These are phyloP conservation scores for Mitragyna speciosa DNA, from an alignment of 257 asterid genomes.

Conservation along the genomic window DNA sequence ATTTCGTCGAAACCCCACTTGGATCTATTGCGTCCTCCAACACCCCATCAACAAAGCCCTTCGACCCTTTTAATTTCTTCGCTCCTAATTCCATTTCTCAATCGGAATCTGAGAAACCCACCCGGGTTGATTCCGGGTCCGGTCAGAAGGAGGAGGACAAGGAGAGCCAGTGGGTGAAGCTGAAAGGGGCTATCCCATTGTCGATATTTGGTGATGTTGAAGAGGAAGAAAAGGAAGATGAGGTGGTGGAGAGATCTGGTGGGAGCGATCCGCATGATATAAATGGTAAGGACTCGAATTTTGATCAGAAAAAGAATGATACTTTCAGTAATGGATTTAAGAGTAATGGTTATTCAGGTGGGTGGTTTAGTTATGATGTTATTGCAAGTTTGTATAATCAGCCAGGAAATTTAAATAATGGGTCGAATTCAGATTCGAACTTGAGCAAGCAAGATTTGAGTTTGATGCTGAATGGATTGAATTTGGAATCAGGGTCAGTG, in stretches of 20 bases:
- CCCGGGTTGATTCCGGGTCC: background rate
- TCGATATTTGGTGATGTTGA: constrained; percentile 66
- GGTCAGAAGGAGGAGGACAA: constrained; percentile 14
- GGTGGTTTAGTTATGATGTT: constrained; percentile 24
- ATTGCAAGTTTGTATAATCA: constrained; percentile 30
- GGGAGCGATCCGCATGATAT: constrained; percentile 16
- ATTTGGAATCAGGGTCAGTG: background rate
- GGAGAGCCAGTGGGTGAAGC: constrained; percentile 52
- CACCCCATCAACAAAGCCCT: constrained; percentile 30
- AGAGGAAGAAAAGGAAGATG: constrained; percentile 38
- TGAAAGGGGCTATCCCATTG: constrained; percentile 69
- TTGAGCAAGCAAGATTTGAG: constrained; percentile 16
- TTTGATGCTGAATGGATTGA: constrained; percentile 5
- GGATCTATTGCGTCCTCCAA: constrained; percentile 35
- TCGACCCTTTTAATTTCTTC: constrained; percentile 28
- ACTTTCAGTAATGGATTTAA: constrained; percentile 23
- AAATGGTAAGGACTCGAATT: constrained; percentile 18
- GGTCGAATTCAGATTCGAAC: background rate
- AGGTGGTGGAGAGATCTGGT: constrained; percentile 21
- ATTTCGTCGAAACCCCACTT: constrained; percentile 59
- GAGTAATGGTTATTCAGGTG: constrained; percentile 26
- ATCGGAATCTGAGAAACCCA: constrained; percentile 18
- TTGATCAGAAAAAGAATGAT: background rate
- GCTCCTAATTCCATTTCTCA: constrained; percentile 16
- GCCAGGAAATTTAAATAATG: constrained; percentile 6